Evolutionary conservation across 345 rosid species (phyloP), one percentile per base, ranked within the genome.

Genomic region (Euphorbia peplus): DNA sequence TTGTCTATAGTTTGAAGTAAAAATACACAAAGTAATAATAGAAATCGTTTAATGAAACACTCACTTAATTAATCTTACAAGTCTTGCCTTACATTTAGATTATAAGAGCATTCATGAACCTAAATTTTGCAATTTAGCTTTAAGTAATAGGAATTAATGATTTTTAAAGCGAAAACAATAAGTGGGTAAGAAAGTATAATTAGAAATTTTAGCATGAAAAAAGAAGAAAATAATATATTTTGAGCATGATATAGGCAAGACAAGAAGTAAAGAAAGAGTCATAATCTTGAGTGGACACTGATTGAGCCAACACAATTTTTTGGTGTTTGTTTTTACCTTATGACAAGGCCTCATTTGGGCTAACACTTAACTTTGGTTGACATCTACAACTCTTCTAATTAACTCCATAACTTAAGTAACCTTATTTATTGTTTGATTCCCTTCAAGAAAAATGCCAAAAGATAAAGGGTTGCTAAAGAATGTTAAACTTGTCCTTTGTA

Each of bases 211-310:
- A 7, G 57, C 25, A 2, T 1, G 26, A 53, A 21, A 53, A 22
- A n/a, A 2, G 4, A n/a, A 22, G 19, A 53, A 21, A 0, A 22
- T 24, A 53, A 16, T 50, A 24, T 7, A 12, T 26, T 19, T 37
- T 4, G 35, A 18, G n/a, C 18, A 30, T 62, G 83, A 87, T 81
- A 66, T 77, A 85, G 81, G 87, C 86, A 74, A 62, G 72, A 71
- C 12, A 44, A 6, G 89, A 51, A 35, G 32, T 70, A 64, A 68
- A 50, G 60, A 64, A 68, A 50, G 60, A 73, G 85, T 89, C 88
- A 66, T 67, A 68, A 47, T 70, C 75, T 78, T n/a, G 3, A 42
- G 57, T 66, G 46, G 86, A 82, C 95, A 81, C 18, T 57, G 67
- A 76, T 81, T 70, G 55, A 72, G 76, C 82, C 81, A 59, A 53